Evolutionary conservation across 1,284 basidiomycete species (phyloP).

Genomic region (Apiotrichum mycotoxinovorans): DNA sequence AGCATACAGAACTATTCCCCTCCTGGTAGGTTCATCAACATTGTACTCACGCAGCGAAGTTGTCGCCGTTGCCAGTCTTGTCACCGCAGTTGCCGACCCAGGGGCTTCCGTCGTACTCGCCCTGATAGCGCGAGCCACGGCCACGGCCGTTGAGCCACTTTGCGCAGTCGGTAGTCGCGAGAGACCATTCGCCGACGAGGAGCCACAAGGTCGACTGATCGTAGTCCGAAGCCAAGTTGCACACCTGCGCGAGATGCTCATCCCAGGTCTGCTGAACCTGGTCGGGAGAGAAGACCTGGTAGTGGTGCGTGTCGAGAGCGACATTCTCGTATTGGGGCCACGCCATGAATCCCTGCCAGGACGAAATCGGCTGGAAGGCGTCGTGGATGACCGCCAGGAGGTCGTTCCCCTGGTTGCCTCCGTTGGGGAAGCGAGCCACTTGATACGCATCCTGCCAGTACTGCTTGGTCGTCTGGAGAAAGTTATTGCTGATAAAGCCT

Average conservation of each 20-base stretch:
- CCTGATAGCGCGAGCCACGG: constrained; percentile 74
- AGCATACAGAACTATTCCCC: too few relatives aligned
- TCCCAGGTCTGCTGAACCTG: constrained; percentile 59
- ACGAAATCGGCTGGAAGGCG: constrained; percentile 73
- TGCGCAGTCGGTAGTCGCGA: constrained; percentile 78
- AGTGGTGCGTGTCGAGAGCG: constrained; percentile 77
- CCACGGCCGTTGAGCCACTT: constrained; percentile 70
- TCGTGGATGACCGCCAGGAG: constrained; percentile 67
- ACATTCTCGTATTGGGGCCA: constrained; percentile 60
- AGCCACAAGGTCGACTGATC: constrained; percentile 61
- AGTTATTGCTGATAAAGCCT: constrained; percentile 59
- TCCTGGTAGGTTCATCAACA: too few relatives aligned
- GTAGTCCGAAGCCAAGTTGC: constrained; percentile 55
- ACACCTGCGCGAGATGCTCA: constrained; percentile 64
- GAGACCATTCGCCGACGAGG: constrained; percentile 75
- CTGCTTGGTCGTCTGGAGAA: constrained; percentile 61
- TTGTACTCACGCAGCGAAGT: constrained; percentile 57
- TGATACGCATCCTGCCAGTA: constrained; percentile 61
- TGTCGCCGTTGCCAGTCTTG: constrained; percentile 65
- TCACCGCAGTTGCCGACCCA: constrained; percentile 68
- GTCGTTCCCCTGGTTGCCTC: constrained; percentile 29
- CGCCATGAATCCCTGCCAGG: constrained; percentile 69
- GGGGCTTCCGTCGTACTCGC: constrained; percentile 63
- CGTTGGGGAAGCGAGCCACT: constrained; percentile 63
- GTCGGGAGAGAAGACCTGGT: constrained; percentile 68